Conservation (phyloP, 495 filamentous ascomycete species). For the Emericellopsis terricola region DNA sequence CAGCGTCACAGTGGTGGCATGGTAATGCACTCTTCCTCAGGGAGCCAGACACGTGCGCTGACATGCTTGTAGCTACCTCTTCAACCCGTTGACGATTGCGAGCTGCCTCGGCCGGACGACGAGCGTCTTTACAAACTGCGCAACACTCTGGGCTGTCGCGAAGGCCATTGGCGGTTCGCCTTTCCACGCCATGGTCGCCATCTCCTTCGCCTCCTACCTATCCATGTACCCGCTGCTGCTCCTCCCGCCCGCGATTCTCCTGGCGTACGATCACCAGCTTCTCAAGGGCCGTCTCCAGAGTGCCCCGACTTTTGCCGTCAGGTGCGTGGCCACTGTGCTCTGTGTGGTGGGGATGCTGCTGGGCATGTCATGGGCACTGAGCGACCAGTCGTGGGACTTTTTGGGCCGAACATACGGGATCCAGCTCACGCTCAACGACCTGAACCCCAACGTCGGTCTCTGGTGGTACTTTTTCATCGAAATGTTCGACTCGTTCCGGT, state of each 20-base stretch:
- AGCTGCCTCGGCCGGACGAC: conserved; percentile 88
- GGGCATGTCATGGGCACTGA: conserved; percentile 53
- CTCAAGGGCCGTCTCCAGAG: conserved; percentile 14
- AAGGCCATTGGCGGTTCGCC: conserved; percentile 61
- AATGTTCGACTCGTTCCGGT: conserved; percentile 96
- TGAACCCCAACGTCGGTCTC: conserved; percentile 86
- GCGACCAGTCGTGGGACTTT: conserved; percentile 68
- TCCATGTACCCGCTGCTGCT: conserved; percentile 82
- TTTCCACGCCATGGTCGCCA: conserved; percentile 63
- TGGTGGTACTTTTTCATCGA: conserved; percentile 99
- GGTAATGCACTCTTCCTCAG: conserved; percentile 27
- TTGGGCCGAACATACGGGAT: conserved; percentile 79
- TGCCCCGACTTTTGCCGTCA: conserved; percentile 26
- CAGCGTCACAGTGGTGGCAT: conserved; percentile 57
- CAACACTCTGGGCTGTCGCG: conserved; percentile 67
- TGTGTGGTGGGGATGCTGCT: conserved; percentile 37
- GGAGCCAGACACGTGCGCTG: neutral
- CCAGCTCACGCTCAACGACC: conserved; percentile 74
- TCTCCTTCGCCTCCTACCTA: conserved; percentile 76
- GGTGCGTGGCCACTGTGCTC: conserved; percentile 28
- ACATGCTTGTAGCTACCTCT: conserved; percentile 45
- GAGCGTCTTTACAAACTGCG: conserved; percentile 75
- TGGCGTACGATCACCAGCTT: conserved; percentile 55
- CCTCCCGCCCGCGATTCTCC: conserved; percentile 62
- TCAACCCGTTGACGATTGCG: conserved; percentile 89